phyloP scores from a whole-genome alignment of 2,329 filamentous ascomycete genomes.

The Lecanosticta acicola region DNA sequence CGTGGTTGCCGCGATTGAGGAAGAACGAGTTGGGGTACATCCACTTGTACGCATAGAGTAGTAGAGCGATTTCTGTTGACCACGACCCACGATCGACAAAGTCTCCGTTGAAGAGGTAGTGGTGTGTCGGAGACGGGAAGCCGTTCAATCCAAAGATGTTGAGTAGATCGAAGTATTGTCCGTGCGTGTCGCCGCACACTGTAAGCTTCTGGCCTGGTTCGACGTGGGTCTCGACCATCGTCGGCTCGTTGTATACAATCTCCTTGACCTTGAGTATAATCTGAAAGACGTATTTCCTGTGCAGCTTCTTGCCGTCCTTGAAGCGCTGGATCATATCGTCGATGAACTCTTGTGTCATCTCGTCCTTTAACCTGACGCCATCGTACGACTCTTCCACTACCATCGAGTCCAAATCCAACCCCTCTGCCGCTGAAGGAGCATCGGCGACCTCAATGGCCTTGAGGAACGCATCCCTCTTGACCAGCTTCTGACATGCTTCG shows the following conservation, averaged over 20 bases:
- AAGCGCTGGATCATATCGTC: constrained; percentile 96
- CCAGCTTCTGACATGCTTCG: constrained; percentile 89
- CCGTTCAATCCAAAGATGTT: constrained; percentile 94
- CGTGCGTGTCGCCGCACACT: constrained; percentile 95
- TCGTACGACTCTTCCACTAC: constrained; percentile 78
- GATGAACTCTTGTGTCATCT: constrained; percentile 96
- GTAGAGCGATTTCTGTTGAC: constrained; percentile 92
- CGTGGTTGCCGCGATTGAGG: constrained; percentile 95
- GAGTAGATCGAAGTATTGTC: constrained; percentile 95
- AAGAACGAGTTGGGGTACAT: constrained; percentile 77
- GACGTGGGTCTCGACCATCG: constrained; percentile 91
- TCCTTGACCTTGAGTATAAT: constrained; percentile 88
- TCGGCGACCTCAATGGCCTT: constrained; percentile 92
- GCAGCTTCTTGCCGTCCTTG: constrained; percentile 91
- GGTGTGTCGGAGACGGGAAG: constrained; percentile 74
- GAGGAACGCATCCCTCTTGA: constrained; percentile 86
- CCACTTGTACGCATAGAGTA: constrained; percentile 97
- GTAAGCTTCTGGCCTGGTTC: constrained; percentile 73
- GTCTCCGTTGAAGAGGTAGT: constrained; percentile 96
- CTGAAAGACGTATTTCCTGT: constrained; percentile 95
- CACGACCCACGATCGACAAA: constrained; percentile 97
- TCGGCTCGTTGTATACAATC: constrained; percentile 84
- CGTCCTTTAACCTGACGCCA: constrained; percentile 66
- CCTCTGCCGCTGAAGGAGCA: constrained; percentile 85
- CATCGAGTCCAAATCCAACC: constrained; percentile 81